Evolutionary conservation across 2,329 filamentous ascomycete genomes (phyloP), one percentile per base, ranked within the genome.

Genomic region (Paracoccidioides lutzii): DNA sequence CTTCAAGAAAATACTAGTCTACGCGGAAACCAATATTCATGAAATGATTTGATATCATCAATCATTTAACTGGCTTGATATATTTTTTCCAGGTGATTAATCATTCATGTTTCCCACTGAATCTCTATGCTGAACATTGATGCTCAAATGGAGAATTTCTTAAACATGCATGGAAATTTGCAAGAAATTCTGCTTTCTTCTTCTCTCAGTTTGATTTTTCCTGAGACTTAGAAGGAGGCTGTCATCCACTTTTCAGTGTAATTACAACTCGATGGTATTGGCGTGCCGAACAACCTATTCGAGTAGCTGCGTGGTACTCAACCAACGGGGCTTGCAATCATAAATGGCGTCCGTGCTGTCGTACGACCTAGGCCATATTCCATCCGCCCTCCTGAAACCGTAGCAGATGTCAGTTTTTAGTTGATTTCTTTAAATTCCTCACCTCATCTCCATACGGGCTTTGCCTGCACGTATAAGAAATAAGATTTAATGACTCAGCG

Each of bases 301-400:
- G 83, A 0, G 76, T 84, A 3, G 81, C 81, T 0, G 76, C 77
- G n/a, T 87, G 83, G 83, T 86, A 86, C 60, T 74, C 79, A 3
- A 83, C 80, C 0, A 84, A 81, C 53, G 81, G 81, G 0, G 57
- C 76, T 22, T 0, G 78, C 79, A 0, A 82, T 76, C 5, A 80
- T 84, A 43, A 66, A 2, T 81, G 10, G 81, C 80, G 0, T 78
- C 78, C 0, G 72, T 75, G 0, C 63, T 82, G 12, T 81, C 81
- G 0, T 83, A 76, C 56, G 81, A 79, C 0, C 67, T 84, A 14
- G 78, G 78, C 0, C 78, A 81, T 53, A 79, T 82, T 56, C 60
- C 73, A 10, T 72, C 71, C 0, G 61, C 66, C 33, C 55, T 67
- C 1, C 67, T 79, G 52, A 69, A 67, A 30, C 68, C 73, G 46